Evolutionary conservation across 2,329 filamentous ascomycete genomes (phyloP).

Genomic region (Aspergillus tamarii): DNA sequence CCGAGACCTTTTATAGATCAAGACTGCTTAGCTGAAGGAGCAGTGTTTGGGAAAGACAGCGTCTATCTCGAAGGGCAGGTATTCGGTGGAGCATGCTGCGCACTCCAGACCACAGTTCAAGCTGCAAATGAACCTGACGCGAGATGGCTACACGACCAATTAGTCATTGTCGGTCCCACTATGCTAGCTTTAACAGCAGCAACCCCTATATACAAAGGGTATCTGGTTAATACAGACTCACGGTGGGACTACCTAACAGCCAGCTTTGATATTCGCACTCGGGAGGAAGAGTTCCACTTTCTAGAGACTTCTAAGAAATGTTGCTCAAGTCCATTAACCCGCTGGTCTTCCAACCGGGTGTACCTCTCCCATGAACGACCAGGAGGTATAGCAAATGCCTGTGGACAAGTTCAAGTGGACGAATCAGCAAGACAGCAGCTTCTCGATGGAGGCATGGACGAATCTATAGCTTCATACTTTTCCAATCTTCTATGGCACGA

Average conservation of each 20-base stretch:
- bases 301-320: neutral
- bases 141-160: constrained; percentile 25
- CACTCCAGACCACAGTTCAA: constrained; percentile 25
- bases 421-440: constrained; percentile 13
- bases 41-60: neutral
- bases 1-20: neutral
- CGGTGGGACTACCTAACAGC: constrained; percentile 21
- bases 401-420: neutral
- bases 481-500: constrained; percentile 17
- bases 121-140: constrained; percentile 18
- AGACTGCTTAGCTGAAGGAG: no score
- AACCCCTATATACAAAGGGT: constrained; percentile 23
- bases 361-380: constrained; percentile 78
- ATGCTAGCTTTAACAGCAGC: constrained; percentile 26
- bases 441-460: constrained; percentile 25
- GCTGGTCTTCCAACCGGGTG: constrained; percentile 48
- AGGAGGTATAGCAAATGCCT: neutral
- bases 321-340: neutral
- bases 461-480: constrained; percentile 22
- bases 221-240: constrained; percentile 22
- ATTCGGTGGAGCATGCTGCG: constrained; percentile 19
- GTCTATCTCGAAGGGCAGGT: constrained; percentile 19
- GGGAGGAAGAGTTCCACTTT: neutral
- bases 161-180: constrained; percentile 19
- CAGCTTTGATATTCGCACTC: constrained; percentile 19